Percentiles rank a stretch among this genome's conserved stretches.
Evolutionary conservation across 176 grass and related monocot genomes (phyloP).

Genomic region (Cenchrus americanus): DNA sequence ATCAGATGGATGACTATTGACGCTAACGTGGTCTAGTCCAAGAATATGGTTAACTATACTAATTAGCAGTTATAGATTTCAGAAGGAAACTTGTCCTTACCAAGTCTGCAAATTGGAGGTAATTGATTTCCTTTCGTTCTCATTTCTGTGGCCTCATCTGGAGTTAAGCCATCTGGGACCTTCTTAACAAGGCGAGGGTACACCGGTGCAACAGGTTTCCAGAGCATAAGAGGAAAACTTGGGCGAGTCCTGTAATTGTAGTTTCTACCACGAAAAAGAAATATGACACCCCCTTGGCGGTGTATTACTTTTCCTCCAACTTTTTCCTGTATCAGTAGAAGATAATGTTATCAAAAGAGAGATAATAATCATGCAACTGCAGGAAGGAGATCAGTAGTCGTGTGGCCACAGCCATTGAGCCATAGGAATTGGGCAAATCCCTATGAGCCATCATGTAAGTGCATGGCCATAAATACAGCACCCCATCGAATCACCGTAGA

Average conservation of each 20-base stretch:
- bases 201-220: conserved; percentile 76
- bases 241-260: conserved; percentile 81
- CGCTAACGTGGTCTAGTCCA: no score
- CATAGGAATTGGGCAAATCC: no score
- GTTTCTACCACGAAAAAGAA: conserved; percentile 91
- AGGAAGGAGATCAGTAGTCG: background rate
- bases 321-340: conserved; percentile 66
- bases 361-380: background rate
- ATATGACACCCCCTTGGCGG: conserved; percentile 73
- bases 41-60: conserved; percentile 12
- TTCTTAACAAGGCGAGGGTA: conserved; percentile 80
- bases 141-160: conserved; percentile 69
- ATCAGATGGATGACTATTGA: background rate
- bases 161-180: conserved; percentile 80
- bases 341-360: conserved; percentile 11
- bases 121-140: conserved; percentile 59
- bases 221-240: conserved; percentile 92
- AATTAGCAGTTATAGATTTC: conserved; percentile 7
- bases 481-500: background rate
- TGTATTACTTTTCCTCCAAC: conserved; percentile 91
- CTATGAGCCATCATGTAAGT: background rate
- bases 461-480: background rate
- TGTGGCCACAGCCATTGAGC: no score
- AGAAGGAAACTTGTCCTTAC: conserved; percentile 46
- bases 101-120: conserved; percentile 76